A percentile compares a stretch with the other conserved stretches of the same genome.
phyloP scores from a whole-genome alignment of 2,329 filamentous ascomycete genomes.

The Calonectria pseudoturangicola region DNA sequence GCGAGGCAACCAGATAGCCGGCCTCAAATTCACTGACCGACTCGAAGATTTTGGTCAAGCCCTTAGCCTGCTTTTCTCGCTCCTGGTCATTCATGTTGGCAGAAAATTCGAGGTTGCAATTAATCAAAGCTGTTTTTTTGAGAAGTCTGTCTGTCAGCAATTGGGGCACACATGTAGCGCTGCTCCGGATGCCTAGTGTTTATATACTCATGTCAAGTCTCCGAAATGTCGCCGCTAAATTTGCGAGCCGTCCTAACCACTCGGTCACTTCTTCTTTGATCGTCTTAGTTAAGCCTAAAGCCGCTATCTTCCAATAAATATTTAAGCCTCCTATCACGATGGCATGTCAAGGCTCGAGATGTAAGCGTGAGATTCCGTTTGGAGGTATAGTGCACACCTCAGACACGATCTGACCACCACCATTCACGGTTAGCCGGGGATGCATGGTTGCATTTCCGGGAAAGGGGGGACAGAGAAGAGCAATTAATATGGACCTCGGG shows the following conservation, averaged over 20 bases:
- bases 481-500: background rate
- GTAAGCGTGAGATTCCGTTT: slow-evolving; percentile 16
- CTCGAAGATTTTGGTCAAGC: slow-evolving; percentile 44
- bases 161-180: no score
- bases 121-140: background rate
- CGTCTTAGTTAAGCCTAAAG: slow-evolving; percentile 20
- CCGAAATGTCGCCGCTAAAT: slow-evolving; percentile 40
- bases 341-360: no score
- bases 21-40: slow-evolving; percentile 37
- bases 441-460: background rate
- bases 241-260: background rate
- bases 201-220: slow-evolving; percentile 37
- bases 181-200: background rate
- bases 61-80: slow-evolving; percentile 5
- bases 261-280: slow-evolving; percentile 12
- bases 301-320: background rate
- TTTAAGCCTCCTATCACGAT: background rate
- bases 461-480: background rate
- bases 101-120: background rate
- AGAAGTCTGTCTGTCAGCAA: background rate
- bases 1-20: slow-evolving; percentile 36
- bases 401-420: slow-evolving; percentile 3
- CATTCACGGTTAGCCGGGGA: background rate
- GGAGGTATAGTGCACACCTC: background rate
- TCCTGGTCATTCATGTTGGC: slow-evolving; percentile 6